These are phyloP conservation scores for Albizia julibrissin DNA, from an alignment of 306 rosid species.

Conservation along the genomic window DNA sequence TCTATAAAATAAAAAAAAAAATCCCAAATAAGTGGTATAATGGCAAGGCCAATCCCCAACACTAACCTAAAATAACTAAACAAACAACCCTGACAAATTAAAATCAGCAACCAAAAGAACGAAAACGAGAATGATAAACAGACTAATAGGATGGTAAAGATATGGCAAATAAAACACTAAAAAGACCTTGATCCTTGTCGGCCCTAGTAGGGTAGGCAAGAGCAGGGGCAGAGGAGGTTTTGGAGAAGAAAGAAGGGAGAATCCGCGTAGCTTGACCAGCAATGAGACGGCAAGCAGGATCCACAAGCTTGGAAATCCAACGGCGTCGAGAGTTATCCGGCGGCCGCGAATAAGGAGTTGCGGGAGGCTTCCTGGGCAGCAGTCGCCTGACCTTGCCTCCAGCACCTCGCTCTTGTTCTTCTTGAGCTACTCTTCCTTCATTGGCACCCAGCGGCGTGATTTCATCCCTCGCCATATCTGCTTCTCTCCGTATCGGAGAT, in stretches of 20 bases:
- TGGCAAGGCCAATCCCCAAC: neutral
- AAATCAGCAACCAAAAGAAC: neutral
- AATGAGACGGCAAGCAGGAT: slow-evolving; percentile 18
- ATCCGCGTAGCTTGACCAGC: neutral
- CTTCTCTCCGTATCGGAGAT: neutral
- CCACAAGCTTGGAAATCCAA: slow-evolving; percentile 8
- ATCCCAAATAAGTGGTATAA: neutral
- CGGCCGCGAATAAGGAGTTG: slow-evolving; percentile 2
- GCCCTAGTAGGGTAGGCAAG: neutral
- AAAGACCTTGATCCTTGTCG: neutral
- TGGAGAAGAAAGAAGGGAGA: slow-evolving; percentile 13
- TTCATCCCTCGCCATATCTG: slow-evolving; percentile 4
- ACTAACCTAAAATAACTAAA: neutral
- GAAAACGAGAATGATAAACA: neutral
- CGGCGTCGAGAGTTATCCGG: neutral
- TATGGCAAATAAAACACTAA: neutral
- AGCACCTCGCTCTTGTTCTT: neutral
- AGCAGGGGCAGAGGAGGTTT: neutral
- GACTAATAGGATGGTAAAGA: neutral
- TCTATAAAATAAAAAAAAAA: neutral
- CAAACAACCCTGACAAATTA: neutral
- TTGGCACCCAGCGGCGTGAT: neutral
- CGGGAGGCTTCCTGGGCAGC: neutral
- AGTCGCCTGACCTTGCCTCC: neutral
- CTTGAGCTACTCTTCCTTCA: neutral